Evolutionary conservation across 306 rosid genomes (phyloP).

Genomic region (Lathyrus aphaca): DNA sequence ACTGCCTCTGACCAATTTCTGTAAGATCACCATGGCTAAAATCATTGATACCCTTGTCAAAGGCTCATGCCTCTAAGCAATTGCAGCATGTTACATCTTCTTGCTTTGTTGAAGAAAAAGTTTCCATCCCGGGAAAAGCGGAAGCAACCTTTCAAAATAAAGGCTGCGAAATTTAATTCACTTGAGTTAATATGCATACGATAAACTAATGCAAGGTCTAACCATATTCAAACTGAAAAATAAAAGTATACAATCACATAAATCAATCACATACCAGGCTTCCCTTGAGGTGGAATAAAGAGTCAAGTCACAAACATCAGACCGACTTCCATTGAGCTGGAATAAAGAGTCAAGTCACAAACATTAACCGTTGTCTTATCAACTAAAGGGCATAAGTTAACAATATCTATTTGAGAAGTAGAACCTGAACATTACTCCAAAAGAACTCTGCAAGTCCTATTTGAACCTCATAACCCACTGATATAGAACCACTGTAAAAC

Average conservation of each 20-base stretch:
- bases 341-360: no score
- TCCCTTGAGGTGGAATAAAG: constrained; percentile 73
- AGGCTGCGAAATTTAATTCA: constrained; percentile 62
- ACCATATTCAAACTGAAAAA: no score
- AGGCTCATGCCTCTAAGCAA: no score
- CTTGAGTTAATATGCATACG: constrained; percentile 9
- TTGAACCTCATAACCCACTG: constrained; percentile 85
- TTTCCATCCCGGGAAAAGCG: constrained; percentile 92
- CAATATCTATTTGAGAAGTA: constrained; percentile 35
- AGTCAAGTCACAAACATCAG: no score
- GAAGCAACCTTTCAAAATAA: constrained; percentile 85
- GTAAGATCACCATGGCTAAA: no score
- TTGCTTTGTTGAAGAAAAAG: constrained; percentile 83
- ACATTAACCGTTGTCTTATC: constrained; percentile 44
- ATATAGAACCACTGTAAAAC: constrained; percentile 86
- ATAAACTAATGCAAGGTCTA: not conserved
- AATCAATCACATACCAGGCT: no score
- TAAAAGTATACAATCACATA: no score
- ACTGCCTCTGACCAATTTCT: no score
- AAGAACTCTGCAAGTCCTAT: constrained; percentile 85
- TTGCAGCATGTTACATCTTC: no score
- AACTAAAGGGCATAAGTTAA: constrained; percentile 30
- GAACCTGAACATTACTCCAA: constrained; percentile 92
- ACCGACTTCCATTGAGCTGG: no score
- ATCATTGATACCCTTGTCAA: no score